Base-by-base conservation (phyloP, 371 early-diverging fungal species). In the Mortierella sp. region DNA sequence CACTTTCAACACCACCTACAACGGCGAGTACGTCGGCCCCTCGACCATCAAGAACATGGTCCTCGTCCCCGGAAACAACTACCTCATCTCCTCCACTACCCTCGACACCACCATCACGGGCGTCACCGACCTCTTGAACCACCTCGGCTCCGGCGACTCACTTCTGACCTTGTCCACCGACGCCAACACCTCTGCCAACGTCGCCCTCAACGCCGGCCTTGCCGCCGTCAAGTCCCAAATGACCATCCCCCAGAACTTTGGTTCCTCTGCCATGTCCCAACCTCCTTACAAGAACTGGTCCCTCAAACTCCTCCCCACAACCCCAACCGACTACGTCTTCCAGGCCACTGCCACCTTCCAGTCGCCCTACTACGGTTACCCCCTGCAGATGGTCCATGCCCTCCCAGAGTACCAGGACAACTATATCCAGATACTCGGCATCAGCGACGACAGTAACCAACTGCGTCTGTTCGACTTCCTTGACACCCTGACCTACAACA, bases 271-370 rank as follows among this genome's bases (percentile, higher is more conserved):
- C 75, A 70, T 86, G 72, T 86, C 86, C 11, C 86, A 86, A 56
- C 16, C 73, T 5, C 86, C 86, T 14, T 82, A 75, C 79, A 77
- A 74, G 77, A 56, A 82, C 75, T 86, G 79, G 79, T 72, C 79
- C 48, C 68, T 86, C 75, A 86, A 86, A 78, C 48, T 72, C 21
- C 8, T 77, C 38, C 77, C 82, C n/a, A 38, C 68, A 35, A 68
- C 68, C 43, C 68, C 68, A 6, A 41, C 68, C 24, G 79, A 78
- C 48, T 35, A 41, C 24, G 18, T 72, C n/a, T 48, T 82, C 71
- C 71, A 82, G 78, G 46, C 72, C 71, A 82, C 86, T 4, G 82
- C 70, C 32, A 86, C 82, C n/a, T 82, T 86, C 82, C 75, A 79
- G 73, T 79, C 79, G 18, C 82, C 82, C 27, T 86, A 86, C 73